Percentiles rank a stretch among this genome's conserved stretches.
These are phyloP conservation scores for Madurella fahalii DNA, from an alignment of 2,329 filamentous ascomycete genomes.

Conservation along the genomic window DNA sequence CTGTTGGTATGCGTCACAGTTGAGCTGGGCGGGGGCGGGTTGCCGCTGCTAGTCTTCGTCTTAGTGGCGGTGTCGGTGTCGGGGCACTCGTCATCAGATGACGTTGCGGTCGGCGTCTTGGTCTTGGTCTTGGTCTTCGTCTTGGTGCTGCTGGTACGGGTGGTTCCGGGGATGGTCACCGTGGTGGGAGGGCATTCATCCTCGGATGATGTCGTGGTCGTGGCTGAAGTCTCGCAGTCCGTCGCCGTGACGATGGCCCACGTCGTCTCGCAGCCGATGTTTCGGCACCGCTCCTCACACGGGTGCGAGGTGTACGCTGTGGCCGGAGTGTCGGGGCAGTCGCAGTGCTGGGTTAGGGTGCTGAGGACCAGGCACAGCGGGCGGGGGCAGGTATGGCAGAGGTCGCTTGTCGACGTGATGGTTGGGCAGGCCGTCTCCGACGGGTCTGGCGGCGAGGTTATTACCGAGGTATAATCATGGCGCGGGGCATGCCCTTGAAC, in stretches of 20 bases:
- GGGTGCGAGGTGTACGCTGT: slow-evolving; percentile 17
- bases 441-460: not conserved
- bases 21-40: not conserved
- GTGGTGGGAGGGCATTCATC: no score
- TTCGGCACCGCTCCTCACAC: slow-evolving; percentile 16
- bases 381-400: slow-evolving; percentile 18
- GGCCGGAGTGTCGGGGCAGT: slow-evolving; percentile 16
- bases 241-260: slow-evolving; percentile 10
- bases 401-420: slow-evolving; percentile 17
- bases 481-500: not conserved
- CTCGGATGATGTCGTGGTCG: no score
- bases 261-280: slow-evolving; percentile 18
- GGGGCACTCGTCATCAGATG: not conserved
- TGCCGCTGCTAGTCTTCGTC: not conserved
- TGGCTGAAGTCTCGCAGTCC: not conserved
- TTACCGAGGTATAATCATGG: not conserved
- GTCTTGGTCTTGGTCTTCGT: not conserved
- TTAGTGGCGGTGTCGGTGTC: not conserved
- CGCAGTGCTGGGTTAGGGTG: slow-evolving; percentile 20
- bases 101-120: not conserved
- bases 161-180: no score
- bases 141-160: not conserved
- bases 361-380: slow-evolving; percentile 17
- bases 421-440: slow-evolving; percentile 18
- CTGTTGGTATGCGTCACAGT: not conserved